These are phyloP conservation scores for Fusarium duplospermum DNA, from an alignment of 2,329 filamentous ascomycete species.

Conservation along the genomic window DNA sequence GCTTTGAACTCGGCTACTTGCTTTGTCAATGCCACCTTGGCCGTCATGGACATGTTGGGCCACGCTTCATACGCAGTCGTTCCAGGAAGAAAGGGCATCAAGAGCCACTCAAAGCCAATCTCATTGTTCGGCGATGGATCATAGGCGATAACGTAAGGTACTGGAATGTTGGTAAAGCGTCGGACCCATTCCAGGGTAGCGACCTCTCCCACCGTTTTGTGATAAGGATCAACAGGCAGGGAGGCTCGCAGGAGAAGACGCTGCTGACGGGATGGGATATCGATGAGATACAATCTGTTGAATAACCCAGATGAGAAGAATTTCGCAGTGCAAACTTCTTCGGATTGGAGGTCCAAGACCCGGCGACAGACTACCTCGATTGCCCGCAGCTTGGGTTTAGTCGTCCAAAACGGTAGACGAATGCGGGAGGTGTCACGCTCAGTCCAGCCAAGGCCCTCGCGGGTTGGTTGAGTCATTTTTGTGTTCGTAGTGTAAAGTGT, in stretches of 20 bases:
- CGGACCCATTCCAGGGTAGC: constrained; percentile 1
- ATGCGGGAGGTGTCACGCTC: neutral
- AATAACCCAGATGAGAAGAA: neutral
- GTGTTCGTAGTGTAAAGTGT: neutral
- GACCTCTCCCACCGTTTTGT: constrained; percentile 3
- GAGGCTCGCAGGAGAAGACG: neutral
- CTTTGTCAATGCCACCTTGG: constrained; percentile 7
- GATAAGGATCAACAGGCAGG: constrained; percentile 7
- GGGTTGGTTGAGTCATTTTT: neutral
- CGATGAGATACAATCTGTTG: constrained; percentile 1
- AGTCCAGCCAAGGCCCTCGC: neutral
- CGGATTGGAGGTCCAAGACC: neutral
- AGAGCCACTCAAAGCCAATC: constrained; percentile 49
- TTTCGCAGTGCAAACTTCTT: neutral
- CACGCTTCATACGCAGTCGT: constrained; percentile 43
- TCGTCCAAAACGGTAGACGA: neutral
- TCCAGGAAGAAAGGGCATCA: constrained; percentile 49
- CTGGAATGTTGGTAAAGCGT: neutral
- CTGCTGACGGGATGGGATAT: neutral
- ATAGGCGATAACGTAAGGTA: neutral
- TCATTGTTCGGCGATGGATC: neutral
- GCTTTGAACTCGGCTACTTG: constrained; percentile 11
- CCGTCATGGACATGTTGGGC: constrained; percentile 25
- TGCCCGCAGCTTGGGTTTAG: neutral
- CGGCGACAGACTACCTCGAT: constrained; percentile 2